A percentile compares a stretch with the other conserved stretches of the same genome.
Conservation (phyloP, 164 flowering plant genomes). For the Vitis vinifera region DNA sequence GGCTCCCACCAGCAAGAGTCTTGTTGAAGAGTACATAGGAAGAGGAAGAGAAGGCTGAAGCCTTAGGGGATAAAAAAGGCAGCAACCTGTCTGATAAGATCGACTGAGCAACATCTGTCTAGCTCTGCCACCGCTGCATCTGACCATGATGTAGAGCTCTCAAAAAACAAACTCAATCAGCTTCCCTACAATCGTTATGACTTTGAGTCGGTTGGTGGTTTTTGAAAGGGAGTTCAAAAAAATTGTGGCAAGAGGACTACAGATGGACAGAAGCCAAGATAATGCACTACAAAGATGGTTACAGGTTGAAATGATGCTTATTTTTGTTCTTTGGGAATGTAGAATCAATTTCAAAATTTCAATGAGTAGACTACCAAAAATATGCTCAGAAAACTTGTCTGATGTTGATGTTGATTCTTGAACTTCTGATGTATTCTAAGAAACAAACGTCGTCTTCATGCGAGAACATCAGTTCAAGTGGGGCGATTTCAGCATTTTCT, state of each 20-base stretch:
- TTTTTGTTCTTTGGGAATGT: not conserved
- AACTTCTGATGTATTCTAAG: slow-evolving; percentile 70
- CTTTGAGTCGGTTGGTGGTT: no score
- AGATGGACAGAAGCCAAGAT: no score
- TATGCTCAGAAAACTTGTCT: slow-evolving; percentile 73
- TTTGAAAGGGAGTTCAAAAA: no score
- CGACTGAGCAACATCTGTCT: not conserved
- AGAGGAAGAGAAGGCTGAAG: not conserved
- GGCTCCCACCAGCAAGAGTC: no score
- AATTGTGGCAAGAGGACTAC: no score
- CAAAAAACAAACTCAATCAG: not conserved
- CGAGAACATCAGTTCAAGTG: slow-evolving; percentile 47
- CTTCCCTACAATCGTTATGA: not conserved
- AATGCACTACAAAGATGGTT: not conserved
- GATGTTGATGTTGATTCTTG: slow-evolving; percentile 93
- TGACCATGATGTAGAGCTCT: not conserved
- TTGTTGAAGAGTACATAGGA: not conserved
- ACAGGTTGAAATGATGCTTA: not conserved
- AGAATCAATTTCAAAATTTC: not conserved
- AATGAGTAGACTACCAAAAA: not conserved
- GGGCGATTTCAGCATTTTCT: slow-evolving; percentile 63
- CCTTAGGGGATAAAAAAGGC: not conserved
- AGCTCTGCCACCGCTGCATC: not conserved
- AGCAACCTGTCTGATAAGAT: not conserved
- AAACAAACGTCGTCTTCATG: slow-evolving; percentile 46